Evolutionary conservation across 495 filamentous ascomycete genomes (phyloP).

Genomic region (Staphylotrichum longicolle): DNA sequence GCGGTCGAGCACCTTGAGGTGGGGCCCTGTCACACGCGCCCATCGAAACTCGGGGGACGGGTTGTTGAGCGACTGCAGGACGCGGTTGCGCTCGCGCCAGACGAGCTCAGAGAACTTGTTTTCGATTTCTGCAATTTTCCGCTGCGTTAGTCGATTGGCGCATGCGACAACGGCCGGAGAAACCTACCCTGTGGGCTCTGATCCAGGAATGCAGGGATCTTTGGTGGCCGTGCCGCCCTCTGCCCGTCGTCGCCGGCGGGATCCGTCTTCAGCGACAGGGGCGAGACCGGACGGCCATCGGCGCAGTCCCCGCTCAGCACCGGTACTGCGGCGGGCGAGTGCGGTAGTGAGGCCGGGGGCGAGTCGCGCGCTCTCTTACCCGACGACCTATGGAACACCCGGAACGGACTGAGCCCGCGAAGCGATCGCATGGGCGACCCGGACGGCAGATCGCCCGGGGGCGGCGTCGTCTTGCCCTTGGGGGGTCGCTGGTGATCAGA

Average conservation of each 20-base stretch:
- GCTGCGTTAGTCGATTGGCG: neutral
- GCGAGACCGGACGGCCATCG: conserved; percentile 31
- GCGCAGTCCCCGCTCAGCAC: conserved; percentile 23
- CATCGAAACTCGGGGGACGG: conserved; percentile 53
- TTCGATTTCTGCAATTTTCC: conserved; percentile 42
- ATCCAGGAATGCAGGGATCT: conserved; percentile 48
- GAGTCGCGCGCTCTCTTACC: conserved; percentile 46
- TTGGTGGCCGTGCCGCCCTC: conserved; percentile 20
- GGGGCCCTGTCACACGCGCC: conserved; percentile 53
- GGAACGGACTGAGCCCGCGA: conserved; percentile 34
- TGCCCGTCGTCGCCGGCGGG: conserved; percentile 10
- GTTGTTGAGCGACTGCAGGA: conserved; percentile 44
- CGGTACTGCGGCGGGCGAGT: conserved; percentile 31
- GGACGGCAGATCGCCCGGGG: conserved; percentile 24
- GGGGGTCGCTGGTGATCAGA: conserved; percentile 25
- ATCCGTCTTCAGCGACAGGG: conserved; percentile 27
- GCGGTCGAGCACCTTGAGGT: conserved; percentile 60
- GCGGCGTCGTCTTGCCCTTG: conserved; percentile 25
- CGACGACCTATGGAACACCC: conserved; percentile 35
- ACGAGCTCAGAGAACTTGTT: conserved; percentile 59
- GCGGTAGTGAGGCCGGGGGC: conserved; percentile 32
- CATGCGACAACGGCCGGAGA: neutral
- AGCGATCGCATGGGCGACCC: conserved; percentile 23
- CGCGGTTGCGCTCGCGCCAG: conserved; percentile 59
- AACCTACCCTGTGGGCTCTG: conserved; percentile 30